phyloP scores from a whole-genome alignment of 2,329 filamentous ascomycete species.

The Botrytis porri region DNA sequence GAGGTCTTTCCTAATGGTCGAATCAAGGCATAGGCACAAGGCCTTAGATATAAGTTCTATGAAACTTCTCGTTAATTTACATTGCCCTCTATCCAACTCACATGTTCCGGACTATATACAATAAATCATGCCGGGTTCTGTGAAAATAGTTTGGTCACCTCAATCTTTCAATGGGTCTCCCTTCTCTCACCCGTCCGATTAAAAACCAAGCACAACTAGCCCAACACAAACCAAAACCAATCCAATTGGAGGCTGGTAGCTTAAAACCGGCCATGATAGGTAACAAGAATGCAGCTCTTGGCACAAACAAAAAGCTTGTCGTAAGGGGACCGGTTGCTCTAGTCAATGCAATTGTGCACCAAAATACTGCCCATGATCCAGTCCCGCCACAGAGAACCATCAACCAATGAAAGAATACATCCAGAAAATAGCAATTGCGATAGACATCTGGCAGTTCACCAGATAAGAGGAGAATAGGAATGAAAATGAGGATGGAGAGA shows the following conservation, averaged over 20 bases:
- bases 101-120: not conserved
- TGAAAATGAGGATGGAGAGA: conserved; percentile 47
- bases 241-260: conserved; percentile 50
- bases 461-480: conserved; percentile 48
- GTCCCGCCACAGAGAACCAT: conserved; percentile 49
- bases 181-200: conserved; percentile 43
- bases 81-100: not conserved
- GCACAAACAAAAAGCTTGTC: conserved; percentile 49
- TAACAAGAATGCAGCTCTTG: conserved; percentile 48
- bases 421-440: conserved; percentile 53
- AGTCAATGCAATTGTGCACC: conserved; percentile 47
- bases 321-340: conserved; percentile 50
- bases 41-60: not conserved
- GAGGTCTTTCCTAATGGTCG: not conserved
- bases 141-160: conserved; percentile 20
- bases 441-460: conserved; percentile 49
- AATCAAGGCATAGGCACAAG: not conserved
- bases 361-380: conserved; percentile 48
- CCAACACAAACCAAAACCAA: conserved; percentile 51
- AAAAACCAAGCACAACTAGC: conserved; percentile 49
- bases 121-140: not conserved
- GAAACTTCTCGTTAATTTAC: not conserved
- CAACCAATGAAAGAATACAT: conserved; percentile 55
- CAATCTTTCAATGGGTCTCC: conserved; percentile 30
- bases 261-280: conserved; percentile 47